These are phyloP conservation scores for Monascus purpureus DNA, from an alignment of 495 filamentous ascomycete genomes.

Conservation along the genomic window DNA sequence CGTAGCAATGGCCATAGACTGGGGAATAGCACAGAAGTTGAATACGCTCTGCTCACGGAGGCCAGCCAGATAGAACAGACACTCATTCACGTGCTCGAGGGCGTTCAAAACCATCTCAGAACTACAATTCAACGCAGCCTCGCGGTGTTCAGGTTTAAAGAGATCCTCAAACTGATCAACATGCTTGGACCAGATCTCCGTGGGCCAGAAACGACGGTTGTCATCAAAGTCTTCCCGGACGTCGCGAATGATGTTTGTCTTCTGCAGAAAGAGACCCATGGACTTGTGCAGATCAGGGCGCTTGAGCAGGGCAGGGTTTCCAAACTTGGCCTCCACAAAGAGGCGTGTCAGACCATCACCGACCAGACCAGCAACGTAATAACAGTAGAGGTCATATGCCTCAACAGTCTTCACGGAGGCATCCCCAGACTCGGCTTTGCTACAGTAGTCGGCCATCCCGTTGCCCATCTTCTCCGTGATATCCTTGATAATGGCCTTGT, in stretches of 20 bases:
- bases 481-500: conserved; percentile 80
- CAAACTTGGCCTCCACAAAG: conserved; percentile 78
- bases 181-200: conserved; percentile 91
- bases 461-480: conserved; percentile 94
- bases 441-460: conserved; percentile 91
- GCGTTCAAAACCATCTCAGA: conserved; percentile 92
- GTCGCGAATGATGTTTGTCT: conserved; percentile 97
- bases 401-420: conserved; percentile 69
- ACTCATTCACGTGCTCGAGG: conserved; percentile 78
- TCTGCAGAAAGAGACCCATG: conserved; percentile 95
- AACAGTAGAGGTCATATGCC: conserved; percentile 92
- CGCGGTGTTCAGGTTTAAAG: conserved; percentile 65
- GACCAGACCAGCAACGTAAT: conserved; percentile 94
- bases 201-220: conserved; percentile 80
- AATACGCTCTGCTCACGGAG: conserved; percentile 96
- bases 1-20: conserved; percentile 95
- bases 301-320: conserved; percentile 69
- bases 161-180: conserved; percentile 81
- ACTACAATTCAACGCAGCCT: conserved; percentile 72
- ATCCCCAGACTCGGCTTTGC: conserved; percentile 63
- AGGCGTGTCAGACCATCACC: conserved; percentile 85
- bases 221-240: conserved; percentile 82
- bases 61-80: conserved; percentile 92
- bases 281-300: conserved; percentile 74
- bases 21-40: conserved; percentile 98